A percentile compares a stretch with the other conserved stretches of the same genome.
These are phyloP conservation scores for Trichoderma afroharzianum DNA, from an alignment of 2,329 filamentous ascomycete genomes.

Conservation along the genomic window DNA sequence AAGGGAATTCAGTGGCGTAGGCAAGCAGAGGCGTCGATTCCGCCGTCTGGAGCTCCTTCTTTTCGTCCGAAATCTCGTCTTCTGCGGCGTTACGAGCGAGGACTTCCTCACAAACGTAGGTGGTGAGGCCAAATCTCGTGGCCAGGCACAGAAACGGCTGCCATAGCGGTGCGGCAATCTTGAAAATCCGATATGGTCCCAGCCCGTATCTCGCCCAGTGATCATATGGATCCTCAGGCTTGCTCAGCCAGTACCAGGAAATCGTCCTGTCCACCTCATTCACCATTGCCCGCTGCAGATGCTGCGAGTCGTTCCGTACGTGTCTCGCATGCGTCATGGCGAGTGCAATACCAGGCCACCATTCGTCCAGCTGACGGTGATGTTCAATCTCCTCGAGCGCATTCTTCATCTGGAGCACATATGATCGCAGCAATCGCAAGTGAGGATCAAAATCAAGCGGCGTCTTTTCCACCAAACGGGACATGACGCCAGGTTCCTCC, in stretches of 20 bases:
- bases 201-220: conserved; percentile 34
- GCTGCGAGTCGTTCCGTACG: conserved; percentile 21
- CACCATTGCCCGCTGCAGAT: conserved; percentile 21
- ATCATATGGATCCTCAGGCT: conserved; percentile 26
- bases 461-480: conserved; percentile 14
- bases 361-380: conserved; percentile 37
- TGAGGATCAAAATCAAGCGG: conserved; percentile 28
- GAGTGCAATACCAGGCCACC: conserved; percentile 37
- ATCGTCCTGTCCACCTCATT: conserved; percentile 30
- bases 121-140: conserved; percentile 31
- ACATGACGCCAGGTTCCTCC: conserved; percentile 22
- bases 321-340: conserved; percentile 36
- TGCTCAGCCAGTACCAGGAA: conserved; percentile 31
- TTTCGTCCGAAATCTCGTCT: not conserved
- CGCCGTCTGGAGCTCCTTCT: not conserved
- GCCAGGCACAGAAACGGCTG: conserved; percentile 32
- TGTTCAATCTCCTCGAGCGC: conserved; percentile 34
- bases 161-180: conserved; percentile 28
- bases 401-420: conserved; percentile 32
- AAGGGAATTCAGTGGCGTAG: conserved; percentile 34
- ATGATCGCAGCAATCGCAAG: conserved; percentile 31
- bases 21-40: conserved; percentile 30
- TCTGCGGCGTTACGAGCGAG: not conserved
- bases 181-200: conserved; percentile 31
- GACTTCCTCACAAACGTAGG: conserved; percentile 28